These are phyloP conservation scores for Dispira simplex DNA, from an alignment of 192 early-diverging fungal species.

Conservation along the genomic window DNA sequence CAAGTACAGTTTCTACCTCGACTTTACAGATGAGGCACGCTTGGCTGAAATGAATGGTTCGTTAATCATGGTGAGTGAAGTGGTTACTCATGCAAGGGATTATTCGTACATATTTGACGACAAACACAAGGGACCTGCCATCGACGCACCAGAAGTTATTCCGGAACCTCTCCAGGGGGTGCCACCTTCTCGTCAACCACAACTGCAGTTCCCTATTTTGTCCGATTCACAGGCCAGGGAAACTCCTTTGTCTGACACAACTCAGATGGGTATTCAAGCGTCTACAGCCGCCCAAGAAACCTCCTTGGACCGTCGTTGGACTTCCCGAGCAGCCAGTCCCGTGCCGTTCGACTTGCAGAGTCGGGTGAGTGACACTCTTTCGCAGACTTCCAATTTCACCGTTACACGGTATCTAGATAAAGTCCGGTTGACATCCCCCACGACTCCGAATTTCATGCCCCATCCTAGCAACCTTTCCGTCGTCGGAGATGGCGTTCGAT, in stretches of 20 bases:
- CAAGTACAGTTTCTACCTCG: conserved; percentile 9
- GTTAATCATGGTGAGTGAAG: background rate
- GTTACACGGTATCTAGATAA: background rate
- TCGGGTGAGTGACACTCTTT: background rate
- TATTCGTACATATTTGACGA: too few relatives aligned
- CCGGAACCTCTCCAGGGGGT: background rate
- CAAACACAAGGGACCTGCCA: too few relatives aligned
- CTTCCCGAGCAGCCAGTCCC: background rate
- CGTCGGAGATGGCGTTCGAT: background rate
- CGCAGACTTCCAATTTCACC: background rate
- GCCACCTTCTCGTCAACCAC: background rate
- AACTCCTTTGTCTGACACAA: background rate
- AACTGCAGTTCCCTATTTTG: background rate
- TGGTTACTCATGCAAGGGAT: background rate
- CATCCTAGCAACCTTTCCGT: background rate
- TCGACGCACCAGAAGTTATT: background rate
- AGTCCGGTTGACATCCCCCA: background rate
- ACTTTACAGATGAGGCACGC: conserved; percentile 1
- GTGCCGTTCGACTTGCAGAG: background rate
- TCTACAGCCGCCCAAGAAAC: background rate
- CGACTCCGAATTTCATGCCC: background rate
- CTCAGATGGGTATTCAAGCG: background rate
- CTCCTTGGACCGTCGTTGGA: background rate
- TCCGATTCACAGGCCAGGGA: background rate
- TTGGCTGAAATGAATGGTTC: background rate